phyloP scores from a whole-genome alignment of 2,329 filamentous ascomycete genomes.

The Colletotrichum sp. region DNA sequence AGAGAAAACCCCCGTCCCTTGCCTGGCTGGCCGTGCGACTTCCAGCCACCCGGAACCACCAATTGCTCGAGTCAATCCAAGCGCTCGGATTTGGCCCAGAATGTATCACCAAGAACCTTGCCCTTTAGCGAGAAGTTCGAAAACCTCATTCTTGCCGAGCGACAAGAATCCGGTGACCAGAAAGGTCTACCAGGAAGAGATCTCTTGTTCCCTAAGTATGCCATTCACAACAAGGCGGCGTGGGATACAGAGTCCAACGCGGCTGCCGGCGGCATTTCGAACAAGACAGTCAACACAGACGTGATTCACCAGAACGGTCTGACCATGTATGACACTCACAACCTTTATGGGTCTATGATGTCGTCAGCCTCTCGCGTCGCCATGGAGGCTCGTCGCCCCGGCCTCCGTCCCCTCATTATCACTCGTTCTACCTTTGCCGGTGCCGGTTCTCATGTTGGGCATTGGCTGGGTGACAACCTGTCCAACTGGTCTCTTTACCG shows the following conservation, averaged over 20 bases:
- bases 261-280: slow-evolving; percentile 50
- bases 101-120: neutral
- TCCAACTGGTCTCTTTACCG: slow-evolving; percentile 62
- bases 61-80: slow-evolving; percentile 12
- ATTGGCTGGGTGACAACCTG: slow-evolving; percentile 67
- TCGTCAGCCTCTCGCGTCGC: slow-evolving; percentile 67
- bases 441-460: slow-evolving; percentile 66
- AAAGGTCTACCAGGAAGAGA: slow-evolving; percentile 68
- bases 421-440: slow-evolving; percentile 80
- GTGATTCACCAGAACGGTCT: slow-evolving; percentile 71
- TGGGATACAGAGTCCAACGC: slow-evolving; percentile 33
- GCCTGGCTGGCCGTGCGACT: slow-evolving; percentile 65
- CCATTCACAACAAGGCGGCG: slow-evolving; percentile 67
- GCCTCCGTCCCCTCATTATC: slow-evolving; percentile 71
- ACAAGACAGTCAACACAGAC: slow-evolving; percentile 70
- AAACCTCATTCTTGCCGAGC: slow-evolving; percentile 19
- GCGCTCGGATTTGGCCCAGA: neutral
- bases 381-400: slow-evolving; percentile 70
- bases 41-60: slow-evolving; percentile 16
- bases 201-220: slow-evolving; percentile 68
- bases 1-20: slow-evolving; percentile 68
- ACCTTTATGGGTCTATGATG: slow-evolving; percentile 80
- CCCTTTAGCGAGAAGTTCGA: neutral
- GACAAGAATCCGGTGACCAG: slow-evolving; percentile 40
- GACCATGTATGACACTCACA: slow-evolving; percentile 77